Evolutionary conservation across 768 basidiomycete species (phyloP), one percentile per base, ranked within the genome.

Genomic region (Suillus tomentosus): DNA sequence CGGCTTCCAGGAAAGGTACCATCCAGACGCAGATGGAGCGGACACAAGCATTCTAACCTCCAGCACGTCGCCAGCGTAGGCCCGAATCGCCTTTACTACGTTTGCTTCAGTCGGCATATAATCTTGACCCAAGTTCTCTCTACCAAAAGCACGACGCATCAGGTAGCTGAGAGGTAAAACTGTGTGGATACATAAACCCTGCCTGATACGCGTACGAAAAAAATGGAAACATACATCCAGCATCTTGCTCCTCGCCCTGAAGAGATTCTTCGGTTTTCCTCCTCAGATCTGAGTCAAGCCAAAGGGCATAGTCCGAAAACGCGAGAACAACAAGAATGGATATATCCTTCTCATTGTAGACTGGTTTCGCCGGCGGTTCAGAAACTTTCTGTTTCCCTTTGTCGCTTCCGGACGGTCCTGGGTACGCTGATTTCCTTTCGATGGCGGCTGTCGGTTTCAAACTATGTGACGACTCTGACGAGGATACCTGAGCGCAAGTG

Each of bases 271-370:
- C 85, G 15, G 88, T 74, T 37, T 76, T 80, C 60, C 80, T 74
- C 31, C 84, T 77, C 11, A 91, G 70, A 59, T 87, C 85, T 0
- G 82, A 74, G 68, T 91, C 84, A 3, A 74, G 70, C 91, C 90
- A 94, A 10, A 92, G 71, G 9, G 82, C 79, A 73, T 91, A 85
- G 69, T 91, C 85, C 5, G 91, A 90, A n/a, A 94, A 76, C 0
- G 90, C 82, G 4, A 93, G 81, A 2, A 70, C 76, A 24, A 88
- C 67, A 40, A 91, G 77, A 11, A 73, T 72, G 3, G 81, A 81
- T 55, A 82, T 79, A 66, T 88, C 87, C 50, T 81, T 79, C 19
- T 80, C 74, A 4, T 70, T 60, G 37, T 65, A 63, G 57, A 66
- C 68, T 13, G 67, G 62, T 65, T 73, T 75, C n/a, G 63, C 51